Conservation (phyloP, 768 basidiomycete species). For the Steccherinum ochraceum region DNA sequence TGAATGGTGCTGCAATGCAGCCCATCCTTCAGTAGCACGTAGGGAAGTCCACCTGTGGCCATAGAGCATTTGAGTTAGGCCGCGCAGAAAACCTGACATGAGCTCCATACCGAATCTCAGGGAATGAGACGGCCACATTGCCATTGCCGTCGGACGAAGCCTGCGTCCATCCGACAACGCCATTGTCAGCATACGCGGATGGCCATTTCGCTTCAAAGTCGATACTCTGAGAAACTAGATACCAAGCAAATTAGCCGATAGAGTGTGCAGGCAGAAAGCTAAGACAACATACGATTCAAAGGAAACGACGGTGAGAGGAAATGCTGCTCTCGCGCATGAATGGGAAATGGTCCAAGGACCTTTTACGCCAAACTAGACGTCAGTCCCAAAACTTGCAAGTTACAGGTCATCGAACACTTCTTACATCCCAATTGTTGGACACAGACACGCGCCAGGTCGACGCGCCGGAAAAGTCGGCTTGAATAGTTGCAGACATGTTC, state of each 20-base stretch:
- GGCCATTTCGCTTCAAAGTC: slow-evolving; percentile 48
- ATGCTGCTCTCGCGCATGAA: slow-evolving; percentile 80
- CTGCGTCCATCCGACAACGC: slow-evolving; percentile 52
- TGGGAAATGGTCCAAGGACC: slow-evolving; percentile 81
- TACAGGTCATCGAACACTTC: slow-evolving; percentile 5
- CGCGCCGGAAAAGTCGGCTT: too few relatives aligned
- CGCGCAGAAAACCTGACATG: neutral
- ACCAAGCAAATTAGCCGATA: slow-evolving; percentile 4
- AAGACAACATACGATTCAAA: slow-evolving; percentile 47
- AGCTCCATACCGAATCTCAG: slow-evolving; percentile 44
- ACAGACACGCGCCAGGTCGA: slow-evolving; percentile 18
- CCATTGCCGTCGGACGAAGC: slow-evolving; percentile 38
- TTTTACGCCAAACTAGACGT: slow-evolving; percentile 17
- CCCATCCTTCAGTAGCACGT: slow-evolving; percentile 80
- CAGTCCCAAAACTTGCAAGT: neutral
- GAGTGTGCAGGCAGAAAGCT: too few relatives aligned
- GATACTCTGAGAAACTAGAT: slow-evolving; percentile 29
- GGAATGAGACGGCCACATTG: slow-evolving; percentile 56
- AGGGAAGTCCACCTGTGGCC: slow-evolving; percentile 61
- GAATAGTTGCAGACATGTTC: neutral
- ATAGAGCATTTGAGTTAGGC: neutral
- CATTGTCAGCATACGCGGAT: slow-evolving; percentile 64
- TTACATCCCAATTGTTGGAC: slow-evolving; percentile 22
- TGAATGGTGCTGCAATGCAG: slow-evolving; percentile 74
- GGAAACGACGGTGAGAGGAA: slow-evolving; percentile 76